Evolutionary conservation across 345 rosid genomes (phyloP).

Genomic region (Populus simonii): DNA sequence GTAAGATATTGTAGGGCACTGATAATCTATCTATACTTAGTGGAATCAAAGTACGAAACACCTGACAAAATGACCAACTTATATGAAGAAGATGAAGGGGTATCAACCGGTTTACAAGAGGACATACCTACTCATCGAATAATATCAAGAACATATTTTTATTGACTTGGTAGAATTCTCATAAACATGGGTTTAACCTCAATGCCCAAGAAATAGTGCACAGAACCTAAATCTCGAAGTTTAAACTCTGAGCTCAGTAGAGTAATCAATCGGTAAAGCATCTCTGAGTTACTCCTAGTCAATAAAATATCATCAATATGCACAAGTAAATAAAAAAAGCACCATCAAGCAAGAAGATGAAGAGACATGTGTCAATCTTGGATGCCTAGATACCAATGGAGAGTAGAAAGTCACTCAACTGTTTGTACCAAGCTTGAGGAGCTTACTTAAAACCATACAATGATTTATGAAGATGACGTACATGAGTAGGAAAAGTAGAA

Average conservation of each 20-base stretch:
- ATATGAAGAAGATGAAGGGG: background rate
- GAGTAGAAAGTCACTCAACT: background rate
- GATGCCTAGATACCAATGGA: background rate
- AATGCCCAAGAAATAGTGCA: background rate
- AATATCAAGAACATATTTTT: background rate
- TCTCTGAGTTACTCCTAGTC: background rate
- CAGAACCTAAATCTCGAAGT: background rate
- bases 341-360: background rate
- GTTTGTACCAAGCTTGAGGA: background rate
- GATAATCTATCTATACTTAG: no score
- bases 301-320: background rate
- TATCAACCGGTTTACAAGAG: background rate
- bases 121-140: accelerated
- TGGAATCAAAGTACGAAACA: no score
- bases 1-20: no score
- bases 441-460: background rate
- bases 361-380: background rate
- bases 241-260: background rate
- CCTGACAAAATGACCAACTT: accelerated
- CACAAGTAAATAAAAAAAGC: background rate
- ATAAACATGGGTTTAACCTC: background rate
- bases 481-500: no score
- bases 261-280: background rate
- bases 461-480: background rate
- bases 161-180: background rate